Base-by-base conservation (phyloP, 106 monocot species). In the Dendrobium chrysotoxum region DNA sequence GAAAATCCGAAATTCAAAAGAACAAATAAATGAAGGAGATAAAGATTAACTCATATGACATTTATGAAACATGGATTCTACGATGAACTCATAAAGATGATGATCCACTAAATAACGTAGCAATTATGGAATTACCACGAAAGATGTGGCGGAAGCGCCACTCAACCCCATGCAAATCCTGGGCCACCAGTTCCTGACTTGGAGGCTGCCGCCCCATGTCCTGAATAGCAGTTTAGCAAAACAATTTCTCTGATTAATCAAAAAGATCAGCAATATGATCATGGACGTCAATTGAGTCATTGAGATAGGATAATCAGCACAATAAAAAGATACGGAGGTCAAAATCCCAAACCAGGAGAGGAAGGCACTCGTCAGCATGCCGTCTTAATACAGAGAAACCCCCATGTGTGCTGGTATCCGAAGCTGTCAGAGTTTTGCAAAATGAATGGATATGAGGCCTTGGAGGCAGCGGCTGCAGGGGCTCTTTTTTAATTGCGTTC, bases 61-160 rank as follows among this genome's bases (percentile, higher is more conserved):
- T 35, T 3, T 35, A 35, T 35, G 35, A 35, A 35, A 35, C 35
- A 35, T 35, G 35, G 35, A 35, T 35, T 35, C 35, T 35, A 35
- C 35, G 3, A 3, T 0, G 35, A 35, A 0, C 35, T 35, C 35
- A 35, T 35, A 35, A 35, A 35, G 35, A 35, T 35, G 35, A 35
- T 35, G 35, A 35, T 35, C 35, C 35, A 35, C 35, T 35, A 35
- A 35, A 35, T 35, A 35, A 35, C 0, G n/a, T 1, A 61, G n/a
- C 21, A 3, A n/a, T 25, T 35, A 4, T n/a, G 40, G 65, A 26
- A 64, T 82, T 89, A 92, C 96, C 96, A 30, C 96, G 94, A 82
- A 97, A 97, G 28, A 97, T 97, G 80, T 97, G 96, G 41, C 96
- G 94, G 76, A 97, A 97, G 2, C 92, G 94, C 96, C 96, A 97